Conservation (phyloP, 805 yeast species). For the Wickerhamiella allomyrinae region DNA sequence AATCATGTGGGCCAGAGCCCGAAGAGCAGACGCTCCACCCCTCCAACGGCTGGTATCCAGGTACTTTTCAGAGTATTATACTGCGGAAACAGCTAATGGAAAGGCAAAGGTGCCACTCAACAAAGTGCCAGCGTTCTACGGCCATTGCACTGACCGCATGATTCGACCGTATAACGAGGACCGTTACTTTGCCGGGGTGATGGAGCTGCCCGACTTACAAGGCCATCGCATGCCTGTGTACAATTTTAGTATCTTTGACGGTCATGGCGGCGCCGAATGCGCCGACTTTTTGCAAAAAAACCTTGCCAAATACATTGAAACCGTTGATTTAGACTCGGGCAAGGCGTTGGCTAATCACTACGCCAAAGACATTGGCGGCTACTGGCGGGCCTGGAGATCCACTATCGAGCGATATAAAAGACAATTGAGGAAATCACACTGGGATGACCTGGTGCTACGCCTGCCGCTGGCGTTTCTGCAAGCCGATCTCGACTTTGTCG, state of each 20-base stretch:
- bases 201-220: slow-evolving; percentile 30
- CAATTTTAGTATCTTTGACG: slow-evolving; percentile 72
- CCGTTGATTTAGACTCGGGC: slow-evolving; percentile 26
- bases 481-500: slow-evolving; percentile 46
- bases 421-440: slow-evolving; percentile 14
- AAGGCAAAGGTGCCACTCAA: slow-evolving; percentile 38
- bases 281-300: slow-evolving; percentile 42
- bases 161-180: slow-evolving; percentile 76
- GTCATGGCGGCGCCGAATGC: slow-evolving; percentile 84
- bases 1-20: too few relatives aligned
- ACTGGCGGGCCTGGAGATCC: slow-evolving; percentile 68
- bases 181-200: slow-evolving; percentile 49
- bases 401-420: slow-evolving; percentile 29
- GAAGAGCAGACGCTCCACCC: too few relatives aligned
- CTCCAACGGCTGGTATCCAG: background rate
- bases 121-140: slow-evolving; percentile 60
- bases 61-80: slow-evolving; percentile 10
- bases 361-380: slow-evolving; percentile 50
- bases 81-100: slow-evolving; percentile 11
- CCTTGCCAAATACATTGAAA: slow-evolving; percentile 41
- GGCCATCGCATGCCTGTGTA: slow-evolving; percentile 31
- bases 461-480: slow-evolving; percentile 49
- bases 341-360: slow-evolving; percentile 40
- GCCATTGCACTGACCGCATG: slow-evolving; percentile 65
- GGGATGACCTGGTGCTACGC: slow-evolving; percentile 47